Base-by-base conservation (phyloP, 495 filamentous ascomycete genomes). In the Apiosordaria backusii region DNA sequence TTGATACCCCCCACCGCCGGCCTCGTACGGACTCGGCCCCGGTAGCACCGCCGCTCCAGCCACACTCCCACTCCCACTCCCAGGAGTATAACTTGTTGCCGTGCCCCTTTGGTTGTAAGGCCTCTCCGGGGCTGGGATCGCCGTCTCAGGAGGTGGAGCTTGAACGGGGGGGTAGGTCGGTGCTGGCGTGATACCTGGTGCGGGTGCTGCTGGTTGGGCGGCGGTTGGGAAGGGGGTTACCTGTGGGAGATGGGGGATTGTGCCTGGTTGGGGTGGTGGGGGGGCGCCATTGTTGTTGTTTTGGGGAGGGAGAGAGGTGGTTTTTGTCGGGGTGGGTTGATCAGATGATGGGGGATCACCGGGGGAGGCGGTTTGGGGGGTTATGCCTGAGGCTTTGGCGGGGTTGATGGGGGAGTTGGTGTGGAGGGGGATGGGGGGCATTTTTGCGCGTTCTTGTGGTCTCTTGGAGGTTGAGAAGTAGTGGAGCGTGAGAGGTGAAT, bases 211-310 rank as follows among this genome's bases (percentile, higher is more conserved):
- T n/a, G 53, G 60, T 54, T 40, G 45, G 26, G n/a, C 50, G 21
- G 61, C 16, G 18, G 19, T 6, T 5, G 21, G 21, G 24, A 29
- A 35, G 25, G 21, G 2, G 60, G 72, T 66, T 21, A 57, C 26
- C 45, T 61, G 18, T 23, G 72, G 70, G 9, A 72, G 70, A 27
- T 40, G 66, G 1, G 73, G 73, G 53, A 73, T 63, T 3, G 74
- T 70, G 15, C 85, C 88, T 25, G 88, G 88, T 67, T 90, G 88
- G 1, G 89, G 88, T 57, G 84, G 77, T 26, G 87, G 83, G 15
- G 86, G 85, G 16, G 70, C 22, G 52, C 21, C 21, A 22, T 55
- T 21, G 40, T 50, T 16, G 6, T 7, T 50, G 40, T 50, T 50
- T 16, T 16, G 40, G 52, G 70, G 57, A 27, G 64, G 68, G 60